Evolutionary conservation across 192 early-diverging fungal species (phyloP).

Genomic region (Cetraspora pellucida): DNA sequence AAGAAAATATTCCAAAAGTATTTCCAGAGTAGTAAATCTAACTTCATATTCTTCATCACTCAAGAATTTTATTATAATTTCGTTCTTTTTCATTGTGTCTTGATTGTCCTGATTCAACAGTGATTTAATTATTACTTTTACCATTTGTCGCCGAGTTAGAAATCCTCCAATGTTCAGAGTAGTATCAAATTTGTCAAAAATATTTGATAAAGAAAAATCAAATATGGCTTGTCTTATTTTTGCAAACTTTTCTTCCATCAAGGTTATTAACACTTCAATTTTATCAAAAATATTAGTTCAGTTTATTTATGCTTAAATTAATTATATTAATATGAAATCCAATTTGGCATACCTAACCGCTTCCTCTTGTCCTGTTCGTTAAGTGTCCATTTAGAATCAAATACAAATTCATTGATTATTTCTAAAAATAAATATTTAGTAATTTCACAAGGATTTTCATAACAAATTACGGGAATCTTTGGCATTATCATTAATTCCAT

Average conservation of each 20-base stretch:
- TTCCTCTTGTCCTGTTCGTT: background rate
- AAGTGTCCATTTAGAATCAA: slow-evolving; percentile 2
- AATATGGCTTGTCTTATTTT: slow-evolving; percentile 13
- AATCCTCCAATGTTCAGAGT: background rate
- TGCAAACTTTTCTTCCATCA: slow-evolving; percentile 19
- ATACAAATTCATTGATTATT: slow-evolving; percentile 26
- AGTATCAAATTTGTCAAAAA: background rate
- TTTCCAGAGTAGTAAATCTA: background rate
- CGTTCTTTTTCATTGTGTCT: background rate
- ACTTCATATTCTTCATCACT: slow-evolving; percentile 24
- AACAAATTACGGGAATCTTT: background rate
- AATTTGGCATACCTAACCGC: background rate
- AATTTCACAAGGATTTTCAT: slow-evolving; percentile 5
- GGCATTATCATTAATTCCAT: background rate
- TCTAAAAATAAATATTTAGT: slow-evolving; percentile 25
- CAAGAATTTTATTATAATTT: slow-evolving; percentile 7
- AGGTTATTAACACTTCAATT: background rate
- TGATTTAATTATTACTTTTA: slow-evolving; percentile 13
- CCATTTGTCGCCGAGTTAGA: slow-evolving; percentile 11
- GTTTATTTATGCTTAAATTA: background rate
- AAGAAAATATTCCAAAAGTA: background rate
- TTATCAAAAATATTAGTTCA: background rate
- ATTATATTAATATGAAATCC: background rate
- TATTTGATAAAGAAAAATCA: background rate
- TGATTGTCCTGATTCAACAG: background rate